Evolutionary conservation across 495 filamentous ascomycete species (phyloP).

Genomic region (Delitschia confertaspora): DNA sequence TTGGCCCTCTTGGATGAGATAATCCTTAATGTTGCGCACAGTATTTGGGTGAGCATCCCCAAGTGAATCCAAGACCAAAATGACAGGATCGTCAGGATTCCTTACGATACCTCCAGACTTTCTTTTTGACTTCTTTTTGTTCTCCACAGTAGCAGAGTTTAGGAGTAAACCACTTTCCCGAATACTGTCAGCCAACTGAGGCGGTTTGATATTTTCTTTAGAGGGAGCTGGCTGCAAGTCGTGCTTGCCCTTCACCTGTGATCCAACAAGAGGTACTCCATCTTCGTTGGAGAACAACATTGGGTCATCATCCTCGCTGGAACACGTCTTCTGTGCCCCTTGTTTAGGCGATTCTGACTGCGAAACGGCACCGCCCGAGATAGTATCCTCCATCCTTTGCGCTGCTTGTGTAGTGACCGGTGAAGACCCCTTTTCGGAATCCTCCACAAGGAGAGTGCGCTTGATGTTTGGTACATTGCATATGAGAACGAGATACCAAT

Average conservation of each 20-base stretch:
- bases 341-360: no score
- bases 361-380: no score
- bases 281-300: no score
- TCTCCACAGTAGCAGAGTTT: no score
- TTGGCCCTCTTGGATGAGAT: conserved; percentile 62
- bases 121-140: conserved; percentile 3
- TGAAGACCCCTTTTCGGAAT: background rate
- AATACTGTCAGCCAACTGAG: background rate
- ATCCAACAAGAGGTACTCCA: no score
- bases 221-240: no score
- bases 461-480: conserved; percentile 65
- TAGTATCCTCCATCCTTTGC: background rate
- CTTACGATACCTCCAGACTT: no score
- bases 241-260: no score
- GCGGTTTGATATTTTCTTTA: background rate
- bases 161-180: background rate
- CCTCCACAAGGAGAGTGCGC: conserved; percentile 4
- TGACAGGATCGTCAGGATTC: conserved; percentile 51
- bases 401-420: background rate
- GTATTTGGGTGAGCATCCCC: conserved; percentile 51
- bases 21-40: conserved; percentile 60
- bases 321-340: no score
- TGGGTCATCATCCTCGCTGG: no score
- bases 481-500: conserved; percentile 96
- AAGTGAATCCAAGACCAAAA: conserved; percentile 87